These are phyloP conservation scores for Kodamaea ohmeri DNA, from an alignment of 1,139 yeast species.

Conservation along the genomic window DNA sequence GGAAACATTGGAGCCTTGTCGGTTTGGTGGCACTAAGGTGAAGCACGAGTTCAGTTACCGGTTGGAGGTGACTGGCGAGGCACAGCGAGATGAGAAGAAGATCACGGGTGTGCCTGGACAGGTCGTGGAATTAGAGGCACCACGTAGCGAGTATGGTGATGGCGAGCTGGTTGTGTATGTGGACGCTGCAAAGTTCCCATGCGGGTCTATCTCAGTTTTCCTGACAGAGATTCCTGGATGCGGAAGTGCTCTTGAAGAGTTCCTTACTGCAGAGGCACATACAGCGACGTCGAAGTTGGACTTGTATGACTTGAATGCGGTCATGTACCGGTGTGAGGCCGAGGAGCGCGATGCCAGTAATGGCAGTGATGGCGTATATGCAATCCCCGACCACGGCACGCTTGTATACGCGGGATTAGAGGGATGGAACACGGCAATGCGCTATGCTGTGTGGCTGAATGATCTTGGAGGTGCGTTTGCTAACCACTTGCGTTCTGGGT, in stretches of 20 bases:
- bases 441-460: conserved; percentile 61
- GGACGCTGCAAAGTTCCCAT: conserved; percentile 62
- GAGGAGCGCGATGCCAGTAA: conserved; percentile 83
- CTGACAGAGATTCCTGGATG: conserved; percentile 65
- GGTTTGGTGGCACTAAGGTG: conserved; percentile 65
- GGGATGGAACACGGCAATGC: conserved; percentile 82
- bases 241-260: conserved; percentile 55
- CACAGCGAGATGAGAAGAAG: conserved; percentile 37
- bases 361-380: conserved; percentile 71
- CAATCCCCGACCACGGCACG: conserved; percentile 68
- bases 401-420: conserved; percentile 87
- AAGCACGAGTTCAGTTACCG: conserved; percentile 58
- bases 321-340: conserved; percentile 74
- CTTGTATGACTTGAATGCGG: conserved; percentile 69
- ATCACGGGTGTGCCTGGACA: conserved; percentile 64
- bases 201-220: conserved; percentile 86
- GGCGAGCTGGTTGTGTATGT: conserved; percentile 52
- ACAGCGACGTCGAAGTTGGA: conserved; percentile 63
- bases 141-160: conserved; percentile 45
- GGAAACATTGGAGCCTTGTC: conserved; percentile 59
- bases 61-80: conserved; percentile 54
- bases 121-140: conserved; percentile 51
- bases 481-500: conserved; percentile 74
- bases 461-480: conserved; percentile 83
- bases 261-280: conserved; percentile 68